Evolutionary conservation across 108 stramenopile species (phyloP), one percentile per base, ranked within the genome.

Genomic region (Seminavis robusta): DNA sequence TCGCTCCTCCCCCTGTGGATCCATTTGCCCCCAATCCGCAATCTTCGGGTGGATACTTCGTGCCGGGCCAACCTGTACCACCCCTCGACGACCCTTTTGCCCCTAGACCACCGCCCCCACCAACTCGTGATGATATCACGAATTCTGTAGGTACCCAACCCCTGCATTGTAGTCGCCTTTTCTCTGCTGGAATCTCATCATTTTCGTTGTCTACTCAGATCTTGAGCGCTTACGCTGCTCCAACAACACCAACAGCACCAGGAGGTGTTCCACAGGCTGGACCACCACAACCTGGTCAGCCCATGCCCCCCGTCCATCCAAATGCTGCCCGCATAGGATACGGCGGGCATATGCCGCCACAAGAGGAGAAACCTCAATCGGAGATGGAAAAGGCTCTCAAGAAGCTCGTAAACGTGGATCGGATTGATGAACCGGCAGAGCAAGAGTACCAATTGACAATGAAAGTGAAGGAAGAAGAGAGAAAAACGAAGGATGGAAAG

Each of bases 1-100:
- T 61, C 29, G 56, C 61, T 36, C n/a, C 31, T 41, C 43, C 67
- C 2, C 30, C 19, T 11, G 70, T 73, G 10, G 81, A 82, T 57
- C 76, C 75, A 28, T 82, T 82, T 65, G 81, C 76, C 8, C 81
- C 81, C 20, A 77, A 82, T 69, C 61, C 76, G 6, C n/a, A n/a
- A n/a, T n/a, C n/a, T n/a, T n/a, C n/a, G n/a, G n/a, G n/a, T n/a
- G n/a, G n/a, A n/a, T n/a, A n/a, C n/a, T n/a, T n/a, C n/a, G n/a
- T n/a, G n/a, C n/a, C n/a, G n/a, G n/a, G n/a, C n/a, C n/a, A n/a
- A n/a, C n/a, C n/a, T n/a, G n/a, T n/a, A n/a, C n/a, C n/a, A n/a
- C n/a, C n/a, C n/a, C n/a, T n/a, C n/a, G n/a, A n/a, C n/a, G n/a
- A n/a, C n/a, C n/a, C n/a, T n/a, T n/a, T n/a, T n/a, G n/a, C n/a